Conservation (phyloP, 2,329 filamentous ascomycete species). For the Cercospora nicotianae region DNA sequence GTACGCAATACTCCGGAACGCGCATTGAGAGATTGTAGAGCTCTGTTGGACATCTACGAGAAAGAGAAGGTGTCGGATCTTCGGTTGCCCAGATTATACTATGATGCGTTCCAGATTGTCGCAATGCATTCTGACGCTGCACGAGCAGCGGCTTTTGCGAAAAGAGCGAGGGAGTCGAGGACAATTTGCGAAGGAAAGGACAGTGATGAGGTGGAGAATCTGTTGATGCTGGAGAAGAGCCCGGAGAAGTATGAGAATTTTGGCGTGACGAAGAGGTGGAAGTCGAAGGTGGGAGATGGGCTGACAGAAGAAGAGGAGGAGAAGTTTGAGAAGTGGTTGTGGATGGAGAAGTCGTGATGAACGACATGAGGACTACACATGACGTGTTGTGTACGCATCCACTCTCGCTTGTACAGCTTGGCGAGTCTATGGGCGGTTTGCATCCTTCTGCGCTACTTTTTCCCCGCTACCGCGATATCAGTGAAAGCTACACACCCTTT, state of each 20-base stretch:
- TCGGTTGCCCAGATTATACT: constrained; percentile 28
- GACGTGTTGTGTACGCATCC: background rate
- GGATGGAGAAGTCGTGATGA: constrained; percentile 8
- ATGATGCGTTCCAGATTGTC: constrained; percentile 33
- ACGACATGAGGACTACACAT: background rate
- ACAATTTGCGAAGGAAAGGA: constrained; percentile 29
- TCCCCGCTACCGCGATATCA: background rate
- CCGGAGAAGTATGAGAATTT: constrained; percentile 28
- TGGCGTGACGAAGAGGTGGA: constrained; percentile 28
- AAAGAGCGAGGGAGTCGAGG: constrained; percentile 21
- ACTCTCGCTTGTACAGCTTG: background rate
- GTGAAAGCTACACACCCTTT: background rate
- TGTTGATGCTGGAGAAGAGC: constrained; percentile 21
- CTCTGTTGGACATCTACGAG: constrained; percentile 21
- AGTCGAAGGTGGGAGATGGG: constrained; percentile 21
- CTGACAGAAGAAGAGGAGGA: constrained; percentile 8
- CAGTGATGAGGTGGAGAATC: constrained; percentile 23
- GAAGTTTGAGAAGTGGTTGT: constrained; percentile 21
- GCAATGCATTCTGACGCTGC: constrained; percentile 30
- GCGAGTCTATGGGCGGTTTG: background rate
- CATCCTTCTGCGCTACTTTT: background rate
- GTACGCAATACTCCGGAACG: constrained; percentile 25
- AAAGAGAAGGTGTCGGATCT: constrained; percentile 27
- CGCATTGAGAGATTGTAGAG: constrained; percentile 24
- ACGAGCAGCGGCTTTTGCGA: constrained; percentile 26